A percentile compares a stretch with the other conserved stretches of the same genome.
phyloP scores from a whole-genome alignment of 2,329 filamentous ascomycete species.

The Sporothrix dimorphospora region DNA sequence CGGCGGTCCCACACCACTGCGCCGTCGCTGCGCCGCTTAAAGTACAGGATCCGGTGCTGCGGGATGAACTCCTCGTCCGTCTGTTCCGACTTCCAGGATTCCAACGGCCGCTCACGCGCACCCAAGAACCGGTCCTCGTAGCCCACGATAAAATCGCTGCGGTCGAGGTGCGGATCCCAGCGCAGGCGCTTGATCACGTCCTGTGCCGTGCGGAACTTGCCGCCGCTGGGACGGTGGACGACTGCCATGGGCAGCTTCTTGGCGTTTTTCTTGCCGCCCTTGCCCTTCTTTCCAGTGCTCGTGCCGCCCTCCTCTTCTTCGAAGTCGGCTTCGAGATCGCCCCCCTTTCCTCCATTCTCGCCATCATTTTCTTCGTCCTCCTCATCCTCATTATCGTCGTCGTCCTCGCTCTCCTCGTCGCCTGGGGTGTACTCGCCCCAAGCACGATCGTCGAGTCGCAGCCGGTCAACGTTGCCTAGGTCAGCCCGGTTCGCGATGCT shows the following conservation, averaged over 20 bases:
- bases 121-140: slow-evolving; percentile 65
- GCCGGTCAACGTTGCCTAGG: slow-evolving; percentile 39
- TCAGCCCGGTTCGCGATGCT: slow-evolving; percentile 45
- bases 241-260: slow-evolving; percentile 28
- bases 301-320: slow-evolving; percentile 32
- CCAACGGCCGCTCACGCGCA: slow-evolving; percentile 56
- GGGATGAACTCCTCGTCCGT: slow-evolving; percentile 70
- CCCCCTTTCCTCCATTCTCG: slow-evolving; percentile 40
- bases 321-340: slow-evolving; percentile 30
- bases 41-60: slow-evolving; percentile 65
- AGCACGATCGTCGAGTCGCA: slow-evolving; percentile 52
- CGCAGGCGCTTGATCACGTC: slow-evolving; percentile 63
- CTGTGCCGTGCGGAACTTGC: slow-evolving; percentile 58
- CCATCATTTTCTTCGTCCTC: slow-evolving; percentile 42
- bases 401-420: slow-evolving; percentile 50
- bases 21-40: slow-evolving; percentile 57
- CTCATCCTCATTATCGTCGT: slow-evolving; percentile 44
- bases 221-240: slow-evolving; percentile 33
- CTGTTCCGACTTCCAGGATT: slow-evolving; percentile 62
- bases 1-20: slow-evolving; percentile 60
- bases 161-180: slow-evolving; percentile 59
- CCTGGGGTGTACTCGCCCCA: slow-evolving; percentile 53
- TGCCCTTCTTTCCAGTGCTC: slow-evolving; percentile 33
- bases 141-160: slow-evolving; percentile 58
- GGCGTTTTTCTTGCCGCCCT: slow-evolving; percentile 30